Base-by-base conservation (phyloP, 805 yeast species). In the Monosporozyma aerobia region DNA sequence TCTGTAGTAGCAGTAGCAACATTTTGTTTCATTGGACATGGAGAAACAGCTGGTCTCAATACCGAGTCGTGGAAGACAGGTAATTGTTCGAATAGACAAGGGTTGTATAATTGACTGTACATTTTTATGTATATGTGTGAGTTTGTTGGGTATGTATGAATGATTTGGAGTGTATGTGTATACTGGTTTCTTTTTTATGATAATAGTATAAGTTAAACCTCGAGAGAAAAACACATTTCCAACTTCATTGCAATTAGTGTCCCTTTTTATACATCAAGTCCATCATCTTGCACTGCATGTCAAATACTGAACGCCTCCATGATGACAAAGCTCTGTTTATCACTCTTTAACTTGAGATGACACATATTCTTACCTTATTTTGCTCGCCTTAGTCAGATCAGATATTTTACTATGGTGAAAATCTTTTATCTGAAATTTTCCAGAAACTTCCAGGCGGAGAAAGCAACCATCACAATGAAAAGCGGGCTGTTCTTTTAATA, bases 11-110 rank as follows among this genome's bases (percentile, higher is more conserved):
- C 19, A 30, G 48, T 14, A 10, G 46, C 25, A 39, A 2, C 16
- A 35, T 35, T 40, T 29, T 22, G 23, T 16, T 27, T 39, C 45
- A 27, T 35, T 35, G 39, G 39, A 35, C 37, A 29, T 40, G 22
- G 44, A 51, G 13, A 14, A 25, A 14, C 29, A 5, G 35, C 19
- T 45, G 27, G 40, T 27, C 23, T 32, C 4, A 19, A 32, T 19
- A 19, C 30, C 22, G 22, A 48, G 40, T 33, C 37, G 13, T 56
- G 51, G 43, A 57, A 52, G 8, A 53, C 52, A 35, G 65, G 64
- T 47, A 58, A 53, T 25, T 58, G 59, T 23, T 62, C 61, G 41
- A 63, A 61, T 40, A 60, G 39, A 52, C 67, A 65, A 52, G 67
- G 65, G 23, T 61, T 56, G 52, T 58, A 54, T 25, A 52, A 43